Evolutionary conservation across 2,329 filamentous ascomycete genomes (phyloP), one percentile per base, ranked within the genome.

Genomic region (Stagonosporopsis tanaceti): DNA sequence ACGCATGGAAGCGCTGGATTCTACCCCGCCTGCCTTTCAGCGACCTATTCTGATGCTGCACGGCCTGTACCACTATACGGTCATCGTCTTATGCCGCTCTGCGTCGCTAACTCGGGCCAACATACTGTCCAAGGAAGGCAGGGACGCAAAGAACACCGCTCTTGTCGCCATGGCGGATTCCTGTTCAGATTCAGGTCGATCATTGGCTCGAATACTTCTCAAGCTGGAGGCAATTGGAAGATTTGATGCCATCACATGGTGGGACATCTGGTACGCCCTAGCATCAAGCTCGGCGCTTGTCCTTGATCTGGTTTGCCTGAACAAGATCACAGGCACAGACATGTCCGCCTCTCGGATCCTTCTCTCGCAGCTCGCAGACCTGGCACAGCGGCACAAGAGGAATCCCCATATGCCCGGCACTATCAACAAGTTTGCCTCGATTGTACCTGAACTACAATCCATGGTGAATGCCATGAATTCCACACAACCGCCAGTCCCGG

Each of bases 241-340:
- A 38, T 78, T 80, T 47, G 76, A 80, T 57, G 64, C 73, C n/a
- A 70, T 77, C 15, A 75, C 74, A 2, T 78, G 76, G 73, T 78
- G 73, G 65, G 79, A 81, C 47, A 64, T 77, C 4, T 81, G 77
- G 70, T 79, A 76, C 39, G 64, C 75, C 3, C 71, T 79, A 39
- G 63, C 76, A 15, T 72, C 77, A 1, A 72, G 71, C 40, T 73
- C 78, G 8, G 65, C 75, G 1, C 70, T 79, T 1, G 74, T 78
- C 2, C 70, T 80, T 5, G 73, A 77, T 38, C 65, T 80, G 6
- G 69, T 71, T 45, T 78, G 66, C 44, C 48, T 66, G 27, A 63
- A 68, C 37, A 67, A 67, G 22, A 52, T 60, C 1, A 59, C 55
- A 1, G 55, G 53, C 17, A 58, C 63, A 9, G 60, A 69, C 12